Percentiles rank a stretch among this genome's conserved stretches.
These are phyloP conservation scores for Cyberlindnera xylosilytica DNA, from an alignment of 805 yeast genomes.

Conservation along the genomic window DNA sequence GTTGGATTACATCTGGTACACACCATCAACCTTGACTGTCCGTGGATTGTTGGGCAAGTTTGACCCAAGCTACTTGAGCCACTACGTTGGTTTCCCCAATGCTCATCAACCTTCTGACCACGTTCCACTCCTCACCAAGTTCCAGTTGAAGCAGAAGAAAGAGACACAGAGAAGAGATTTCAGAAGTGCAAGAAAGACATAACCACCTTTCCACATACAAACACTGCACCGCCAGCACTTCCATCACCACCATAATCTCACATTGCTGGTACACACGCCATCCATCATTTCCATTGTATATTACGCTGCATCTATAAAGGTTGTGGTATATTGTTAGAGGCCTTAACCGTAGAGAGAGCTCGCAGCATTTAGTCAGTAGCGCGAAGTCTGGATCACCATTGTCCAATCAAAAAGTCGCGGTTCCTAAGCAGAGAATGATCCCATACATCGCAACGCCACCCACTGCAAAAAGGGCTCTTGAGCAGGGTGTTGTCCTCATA, in stretches of 20 bases:
- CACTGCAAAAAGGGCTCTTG: too few relatives aligned
- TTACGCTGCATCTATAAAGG: neutral
- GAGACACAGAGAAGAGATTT: conserved; percentile 21
- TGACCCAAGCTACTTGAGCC: conserved; percentile 71
- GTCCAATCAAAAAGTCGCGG: neutral
- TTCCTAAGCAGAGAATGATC: neutral
- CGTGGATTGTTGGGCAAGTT: conserved; percentile 83
- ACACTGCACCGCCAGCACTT: neutral
- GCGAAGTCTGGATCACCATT: neutral
- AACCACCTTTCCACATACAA: conserved; percentile 2
- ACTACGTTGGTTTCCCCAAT: conserved; percentile 89
- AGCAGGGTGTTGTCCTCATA: neutral
- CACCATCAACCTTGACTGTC: conserved; percentile 76
- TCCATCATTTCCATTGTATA: neutral
- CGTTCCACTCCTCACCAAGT: conserved; percentile 77
- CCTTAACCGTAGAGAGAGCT: too few relatives aligned
- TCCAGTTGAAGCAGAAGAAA: conserved; percentile 39
- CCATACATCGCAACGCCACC: too few relatives aligned
- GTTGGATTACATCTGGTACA: conserved; percentile 94
- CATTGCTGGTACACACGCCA: neutral
- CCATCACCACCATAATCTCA: neutral
- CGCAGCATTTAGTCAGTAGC: neutral
- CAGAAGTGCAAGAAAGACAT: conserved; percentile 31
- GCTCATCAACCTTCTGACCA: conserved; percentile 94
- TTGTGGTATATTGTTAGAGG: too few relatives aligned